phyloP scores from a whole-genome alignment of 768 basidiomycete genomes.

The Coprinellus micaceus region DNA sequence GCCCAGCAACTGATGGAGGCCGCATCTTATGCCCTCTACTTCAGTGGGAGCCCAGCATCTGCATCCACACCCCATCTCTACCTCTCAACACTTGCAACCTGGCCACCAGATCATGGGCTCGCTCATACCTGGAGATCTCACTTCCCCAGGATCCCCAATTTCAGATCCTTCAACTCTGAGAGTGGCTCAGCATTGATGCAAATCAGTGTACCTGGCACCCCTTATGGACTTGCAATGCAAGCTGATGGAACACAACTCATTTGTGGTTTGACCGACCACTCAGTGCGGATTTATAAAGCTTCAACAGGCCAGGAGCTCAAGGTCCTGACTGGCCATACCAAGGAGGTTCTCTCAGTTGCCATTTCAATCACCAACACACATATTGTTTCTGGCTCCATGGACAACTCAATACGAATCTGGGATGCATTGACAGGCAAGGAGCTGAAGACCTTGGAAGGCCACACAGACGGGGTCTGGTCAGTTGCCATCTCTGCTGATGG shows the following conservation, averaged over 20 bases:
- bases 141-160: slow-evolving; percentile 13
- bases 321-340: no score
- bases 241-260: slow-evolving; percentile 14
- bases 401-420: background rate
- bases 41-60: slow-evolving; percentile 11
- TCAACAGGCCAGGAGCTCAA: no score
- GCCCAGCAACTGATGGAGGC: slow-evolving; percentile 9
- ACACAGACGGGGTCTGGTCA: no score
- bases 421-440: slow-evolving; percentile 1
- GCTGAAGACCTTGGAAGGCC: background rate
- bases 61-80: slow-evolving; percentile 23
- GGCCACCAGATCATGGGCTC: slow-evolving; percentile 8
- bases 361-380: background rate
- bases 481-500: slow-evolving; percentile 15
- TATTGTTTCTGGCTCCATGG: background rate
- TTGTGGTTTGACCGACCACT: slow-evolving; percentile 13
- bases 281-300: slow-evolving; percentile 2
- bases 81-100: slow-evolving; percentile 21
- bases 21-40: slow-evolving; percentile 16
- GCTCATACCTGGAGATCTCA: slow-evolving; percentile 9
- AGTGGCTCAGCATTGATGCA: slow-evolving; percentile 6
- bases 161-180: background rate
- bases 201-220: no score
- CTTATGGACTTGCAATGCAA: no score
- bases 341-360: slow-evolving; percentile 5